A percentile compares a stretch with the other conserved stretches of the same genome.
Conservation (phyloP, 169 alveolate genomes). For the Cryptosporidium muris region DNA sequence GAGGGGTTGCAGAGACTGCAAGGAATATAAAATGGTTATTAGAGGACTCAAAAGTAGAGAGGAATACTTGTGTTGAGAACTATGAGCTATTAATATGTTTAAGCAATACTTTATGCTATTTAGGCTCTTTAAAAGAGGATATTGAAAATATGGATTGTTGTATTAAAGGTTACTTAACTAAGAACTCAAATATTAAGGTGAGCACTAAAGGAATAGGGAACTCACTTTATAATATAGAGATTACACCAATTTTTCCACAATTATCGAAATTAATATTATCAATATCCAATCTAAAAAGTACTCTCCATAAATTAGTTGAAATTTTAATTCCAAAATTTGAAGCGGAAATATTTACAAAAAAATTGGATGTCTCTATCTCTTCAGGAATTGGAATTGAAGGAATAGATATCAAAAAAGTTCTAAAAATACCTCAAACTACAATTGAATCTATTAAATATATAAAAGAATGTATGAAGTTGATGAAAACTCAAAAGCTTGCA, state of each 20-base stretch:
- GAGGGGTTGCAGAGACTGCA: conserved; percentile 25
- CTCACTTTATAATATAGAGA: conserved; percentile 42
- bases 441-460: no score
- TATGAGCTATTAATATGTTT: conserved; percentile 14
- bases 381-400: conserved; percentile 17
- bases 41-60: conserved; percentile 43
- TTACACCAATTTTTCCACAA: conserved; percentile 44
- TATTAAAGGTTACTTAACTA: conserved; percentile 21
- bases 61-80: conserved; percentile 10
- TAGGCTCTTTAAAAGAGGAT: conserved; percentile 12
- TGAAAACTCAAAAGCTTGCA: no score
- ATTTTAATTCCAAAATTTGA: background rate
- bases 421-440: background rate
- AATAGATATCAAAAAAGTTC: conserved; percentile 2
- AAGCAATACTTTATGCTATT: conserved; percentile 22
- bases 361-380: background rate
- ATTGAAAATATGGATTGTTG: conserved; percentile 2
- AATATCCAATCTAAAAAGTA: background rate
- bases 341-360: background rate
- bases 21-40: conserved; percentile 42
- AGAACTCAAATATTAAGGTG: conserved; percentile 8
- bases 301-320: conserved; percentile 15
- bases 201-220: conserved; percentile 51
- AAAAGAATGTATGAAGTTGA: no score
- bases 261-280: conserved; percentile 7